Evolutionary conservation across 2,329 filamentous ascomycete species (phyloP).

Genomic region (Tolypocladium paradoxum): DNA sequence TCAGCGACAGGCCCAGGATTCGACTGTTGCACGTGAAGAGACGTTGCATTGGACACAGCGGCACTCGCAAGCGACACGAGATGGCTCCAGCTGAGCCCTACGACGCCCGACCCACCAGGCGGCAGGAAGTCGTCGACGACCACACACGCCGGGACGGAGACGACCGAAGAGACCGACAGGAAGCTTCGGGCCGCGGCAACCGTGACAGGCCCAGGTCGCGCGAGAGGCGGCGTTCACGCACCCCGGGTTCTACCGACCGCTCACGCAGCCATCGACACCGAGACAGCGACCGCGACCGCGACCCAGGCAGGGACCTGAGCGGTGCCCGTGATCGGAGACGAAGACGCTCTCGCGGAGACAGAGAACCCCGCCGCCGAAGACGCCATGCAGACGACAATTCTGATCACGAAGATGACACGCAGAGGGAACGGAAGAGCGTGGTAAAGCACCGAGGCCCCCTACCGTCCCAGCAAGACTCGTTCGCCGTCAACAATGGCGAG

Average conservation of each 20-base stretch:
- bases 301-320: conserved; percentile 9
- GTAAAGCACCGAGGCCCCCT: conserved; percentile 35
- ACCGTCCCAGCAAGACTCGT: conserved; percentile 49
- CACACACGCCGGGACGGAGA: conserved; percentile 9
- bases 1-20: not conserved
- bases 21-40: not conserved
- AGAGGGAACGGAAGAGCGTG: conserved; percentile 12
- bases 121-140: conserved; percentile 2
- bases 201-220: conserved; percentile 17
- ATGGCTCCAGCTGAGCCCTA: conserved; percentile 17
- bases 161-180: conserved; percentile 9
- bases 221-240: conserved; percentile 21
- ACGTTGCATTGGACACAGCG: not conserved
- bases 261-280: conserved; percentile 6
- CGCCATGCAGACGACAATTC: conserved; percentile 4
- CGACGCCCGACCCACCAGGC: conserved; percentile 4
- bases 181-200: conserved; percentile 11
- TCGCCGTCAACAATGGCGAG: conserved; percentile 40
- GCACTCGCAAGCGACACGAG: not conserved
- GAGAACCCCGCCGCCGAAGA: conserved; percentile 14
- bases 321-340: conserved; percentile 13
- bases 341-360: conserved; percentile 22
- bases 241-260: conserved; percentile 15
- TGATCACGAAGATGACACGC: conserved; percentile 9
- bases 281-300: conserved; percentile 12